Evolutionary conservation across 306 rosid genomes (phyloP).

Genomic region (Trichosanthes cucumerina): DNA sequence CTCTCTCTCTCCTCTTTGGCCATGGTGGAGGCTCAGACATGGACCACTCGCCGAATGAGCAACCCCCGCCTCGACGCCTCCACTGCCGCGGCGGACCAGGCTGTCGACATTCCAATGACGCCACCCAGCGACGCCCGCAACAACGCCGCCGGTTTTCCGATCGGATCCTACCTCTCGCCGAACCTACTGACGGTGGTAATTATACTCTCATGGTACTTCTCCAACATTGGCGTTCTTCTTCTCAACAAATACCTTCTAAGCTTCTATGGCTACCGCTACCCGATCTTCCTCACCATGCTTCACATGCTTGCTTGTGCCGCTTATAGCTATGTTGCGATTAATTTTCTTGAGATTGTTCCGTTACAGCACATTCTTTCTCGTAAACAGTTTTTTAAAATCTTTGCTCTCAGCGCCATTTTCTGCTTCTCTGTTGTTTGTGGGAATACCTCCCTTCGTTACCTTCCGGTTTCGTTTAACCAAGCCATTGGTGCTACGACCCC

Average conservation of each 20-base stretch:
- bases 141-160: slow-evolving; percentile 9
- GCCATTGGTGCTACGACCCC: slow-evolving; percentile 69
- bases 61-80: slow-evolving; percentile 37
- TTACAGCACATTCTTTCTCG: slow-evolving; percentile 46
- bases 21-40: slow-evolving; percentile 72
- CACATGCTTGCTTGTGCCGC: slow-evolving; percentile 57
- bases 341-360: slow-evolving; percentile 44
- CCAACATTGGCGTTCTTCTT: slow-evolving; percentile 66
- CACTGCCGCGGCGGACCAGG: slow-evolving; percentile 24
- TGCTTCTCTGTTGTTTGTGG: slow-evolving; percentile 72
- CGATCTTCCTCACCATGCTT: slow-evolving; percentile 66
- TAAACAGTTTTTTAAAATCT: slow-evolving; percentile 50
- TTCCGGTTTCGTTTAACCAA: slow-evolving; percentile 59
- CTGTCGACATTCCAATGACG: slow-evolving; percentile 46
- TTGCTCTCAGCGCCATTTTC: slow-evolving; percentile 48
- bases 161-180: slow-evolving; percentile 23
- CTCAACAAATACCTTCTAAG: slow-evolving; percentile 67
- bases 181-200: slow-evolving; percentile 15
- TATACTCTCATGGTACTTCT: slow-evolving; percentile 51
- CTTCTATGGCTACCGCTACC: slow-evolving; percentile 47
- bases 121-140: slow-evolving; percentile 41
- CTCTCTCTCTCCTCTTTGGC: slow-evolving; percentile 4
- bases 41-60: slow-evolving; percentile 60
- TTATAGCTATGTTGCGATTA: slow-evolving; percentile 34
- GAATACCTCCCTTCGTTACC: slow-evolving; percentile 53